phyloP scores from a whole-genome alignment of 495 filamentous ascomycete species.

The Hypoxylon subgilvum region DNA sequence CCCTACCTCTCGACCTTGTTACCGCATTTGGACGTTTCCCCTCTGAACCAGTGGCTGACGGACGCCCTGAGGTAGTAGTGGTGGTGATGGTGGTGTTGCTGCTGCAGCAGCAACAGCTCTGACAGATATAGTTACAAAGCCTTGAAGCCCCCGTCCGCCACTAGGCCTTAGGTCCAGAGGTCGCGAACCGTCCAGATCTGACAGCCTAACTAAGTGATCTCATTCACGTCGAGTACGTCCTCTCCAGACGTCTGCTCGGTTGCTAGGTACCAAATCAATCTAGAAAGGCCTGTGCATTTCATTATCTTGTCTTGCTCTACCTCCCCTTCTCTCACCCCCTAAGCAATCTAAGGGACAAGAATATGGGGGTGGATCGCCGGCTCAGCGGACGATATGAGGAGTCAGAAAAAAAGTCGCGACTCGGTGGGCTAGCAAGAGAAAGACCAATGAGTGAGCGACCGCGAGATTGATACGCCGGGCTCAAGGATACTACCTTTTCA shows the following conservation, averaged over 20 bases:
- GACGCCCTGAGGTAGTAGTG: slow-evolving; percentile 11
- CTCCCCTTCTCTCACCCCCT: slow-evolving; percentile 2
- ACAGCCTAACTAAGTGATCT: slow-evolving; percentile 12
- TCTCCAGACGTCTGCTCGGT: slow-evolving; percentile 8
- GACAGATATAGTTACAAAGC: slow-evolving; percentile 11
- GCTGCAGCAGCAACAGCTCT: no score
- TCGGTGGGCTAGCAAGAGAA: slow-evolving; percentile 30
- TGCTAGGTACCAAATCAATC: slow-evolving; percentile 26
- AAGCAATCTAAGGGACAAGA: slow-evolving; percentile 19
- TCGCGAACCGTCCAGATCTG: no score
- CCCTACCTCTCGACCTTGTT: slow-evolving; percentile 1
- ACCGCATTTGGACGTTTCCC: slow-evolving; percentile 5
- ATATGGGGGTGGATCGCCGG: slow-evolving; percentile 34
- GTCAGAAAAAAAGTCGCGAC: slow-evolving; percentile 35
- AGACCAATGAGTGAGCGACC: slow-evolving; percentile 27
- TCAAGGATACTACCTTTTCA: slow-evolving; percentile 40
- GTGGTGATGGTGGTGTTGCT: no score
- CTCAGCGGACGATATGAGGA: slow-evolving; percentile 35
- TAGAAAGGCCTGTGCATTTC: slow-evolving; percentile 19
- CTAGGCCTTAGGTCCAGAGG: no score
- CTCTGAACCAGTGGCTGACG: slow-evolving; percentile 9
- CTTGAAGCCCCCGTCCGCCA: no score
- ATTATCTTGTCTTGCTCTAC: slow-evolving; percentile 15
- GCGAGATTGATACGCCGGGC: slow-evolving; percentile 35
- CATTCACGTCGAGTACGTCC: slow-evolving; percentile 14